Conservation (phyloP, 1,139 yeast species). For the Yamadazyma sp. region DNA sequence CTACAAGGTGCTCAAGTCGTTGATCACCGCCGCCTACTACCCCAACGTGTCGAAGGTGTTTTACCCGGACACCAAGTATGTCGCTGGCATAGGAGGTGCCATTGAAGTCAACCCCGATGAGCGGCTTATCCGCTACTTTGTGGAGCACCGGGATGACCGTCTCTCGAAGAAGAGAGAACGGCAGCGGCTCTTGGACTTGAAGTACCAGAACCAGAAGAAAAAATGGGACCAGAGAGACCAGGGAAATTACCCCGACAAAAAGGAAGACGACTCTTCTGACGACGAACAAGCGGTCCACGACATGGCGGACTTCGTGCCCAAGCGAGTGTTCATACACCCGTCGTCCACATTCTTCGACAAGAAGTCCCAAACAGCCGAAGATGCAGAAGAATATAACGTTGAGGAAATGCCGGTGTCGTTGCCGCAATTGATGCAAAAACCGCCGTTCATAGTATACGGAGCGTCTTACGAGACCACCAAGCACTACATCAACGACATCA, state of each 20-base stretch:
- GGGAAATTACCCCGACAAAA: slow-evolving; percentile 7
- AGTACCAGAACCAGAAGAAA: slow-evolving; percentile 21
- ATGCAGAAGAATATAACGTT: slow-evolving; percentile 17
- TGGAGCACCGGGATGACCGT: slow-evolving; percentile 19
- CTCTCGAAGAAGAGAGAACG: slow-evolving; percentile 6
- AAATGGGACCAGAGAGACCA: slow-evolving; percentile 44
- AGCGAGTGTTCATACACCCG: slow-evolving; percentile 17
- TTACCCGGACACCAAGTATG: slow-evolving; percentile 76
- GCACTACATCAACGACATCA: slow-evolving; percentile 68
- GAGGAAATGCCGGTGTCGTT: slow-evolving; percentile 36
- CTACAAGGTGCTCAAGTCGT: slow-evolving; percentile 55
- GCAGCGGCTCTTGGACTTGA: slow-evolving; percentile 6
- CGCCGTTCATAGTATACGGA: slow-evolving; percentile 57
- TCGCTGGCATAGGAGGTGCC: slow-evolving; percentile 73
- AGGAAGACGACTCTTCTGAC: slow-evolving; percentile 24
- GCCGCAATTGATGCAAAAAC: slow-evolving; percentile 23
- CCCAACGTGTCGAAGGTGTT: slow-evolving; percentile 84
- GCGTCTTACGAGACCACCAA: slow-evolving; percentile 65
- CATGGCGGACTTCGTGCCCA: slow-evolving; percentile 7
- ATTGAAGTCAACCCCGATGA: slow-evolving; percentile 85
- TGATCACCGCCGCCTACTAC: slow-evolving; percentile 76
- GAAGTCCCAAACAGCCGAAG: slow-evolving; percentile 32
- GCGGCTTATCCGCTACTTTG: slow-evolving; percentile 68
- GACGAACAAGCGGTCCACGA: slow-evolving; percentile 18
- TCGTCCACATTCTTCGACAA: slow-evolving; percentile 16